phyloP scores from a whole-genome alignment of 2,329 filamentous ascomycete species.

The Pezicula rhizophila region DNA sequence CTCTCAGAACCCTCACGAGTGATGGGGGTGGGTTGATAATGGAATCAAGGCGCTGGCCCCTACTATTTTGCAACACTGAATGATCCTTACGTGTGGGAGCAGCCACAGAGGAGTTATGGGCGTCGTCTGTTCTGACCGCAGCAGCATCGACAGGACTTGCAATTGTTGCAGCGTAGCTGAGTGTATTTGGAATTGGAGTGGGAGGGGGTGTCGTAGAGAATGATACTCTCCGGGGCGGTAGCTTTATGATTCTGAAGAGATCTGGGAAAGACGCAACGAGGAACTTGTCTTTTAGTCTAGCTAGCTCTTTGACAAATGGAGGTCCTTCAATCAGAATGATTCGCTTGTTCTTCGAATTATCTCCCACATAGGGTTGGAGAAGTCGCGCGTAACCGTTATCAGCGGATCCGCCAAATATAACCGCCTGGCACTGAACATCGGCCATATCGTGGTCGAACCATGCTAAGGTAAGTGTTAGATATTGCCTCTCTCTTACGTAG shows the following conservation, averaged over 20 bases:
- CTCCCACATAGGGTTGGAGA: constrained; percentile 27
- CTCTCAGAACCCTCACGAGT: constrained; percentile 5
- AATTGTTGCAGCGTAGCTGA: constrained; percentile 5
- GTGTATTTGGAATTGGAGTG: constrained; percentile 2
- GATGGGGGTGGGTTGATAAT: constrained; percentile 4
- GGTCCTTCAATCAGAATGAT: constrained; percentile 34
- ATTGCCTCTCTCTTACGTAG: constrained; percentile 6
- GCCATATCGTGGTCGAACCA: constrained; percentile 28
- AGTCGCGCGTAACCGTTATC: constrained; percentile 38
- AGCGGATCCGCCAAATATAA: constrained; percentile 36
- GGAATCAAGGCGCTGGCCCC: constrained; percentile 9
- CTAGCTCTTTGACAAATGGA: constrained; percentile 32
- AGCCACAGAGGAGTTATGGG: too few relatives aligned
- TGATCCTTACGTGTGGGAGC: background rate
- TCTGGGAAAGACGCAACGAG: constrained; percentile 18
- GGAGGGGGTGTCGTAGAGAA: constrained; percentile 1
- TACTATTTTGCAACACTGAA: background rate
- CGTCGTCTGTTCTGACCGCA: too few relatives aligned
- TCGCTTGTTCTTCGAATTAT: constrained; percentile 19
- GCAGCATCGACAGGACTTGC: background rate
- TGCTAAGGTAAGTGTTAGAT: constrained; percentile 16
- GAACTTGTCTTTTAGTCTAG: constrained; percentile 25
- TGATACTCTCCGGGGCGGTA: constrained; percentile 7
- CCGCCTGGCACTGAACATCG: constrained; percentile 33
- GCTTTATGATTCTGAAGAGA: constrained; percentile 23